Conservation (phyloP, 2,329 filamentous ascomycete species). For the Allantophomopsis lycopodina region DNA sequence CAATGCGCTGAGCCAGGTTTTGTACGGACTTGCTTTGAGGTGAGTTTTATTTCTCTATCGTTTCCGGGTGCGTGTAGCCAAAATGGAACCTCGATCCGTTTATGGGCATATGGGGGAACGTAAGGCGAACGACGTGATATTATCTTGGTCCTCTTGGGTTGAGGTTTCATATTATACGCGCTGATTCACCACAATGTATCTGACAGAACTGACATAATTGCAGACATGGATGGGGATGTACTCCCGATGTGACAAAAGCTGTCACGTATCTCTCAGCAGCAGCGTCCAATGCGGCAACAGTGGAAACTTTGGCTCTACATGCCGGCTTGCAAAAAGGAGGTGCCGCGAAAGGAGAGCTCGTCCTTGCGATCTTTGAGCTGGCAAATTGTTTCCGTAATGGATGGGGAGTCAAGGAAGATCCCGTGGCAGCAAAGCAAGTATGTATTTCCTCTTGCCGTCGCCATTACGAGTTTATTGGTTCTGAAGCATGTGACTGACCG, state of each 20-base stretch:
- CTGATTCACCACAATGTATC: neutral
- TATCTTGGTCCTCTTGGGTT: too few relatives aligned
- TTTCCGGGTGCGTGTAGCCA: too few relatives aligned
- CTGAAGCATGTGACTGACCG: neutral
- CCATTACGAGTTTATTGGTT: too few relatives aligned
- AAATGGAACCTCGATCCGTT: too few relatives aligned
- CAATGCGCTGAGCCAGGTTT: constrained; percentile 87
- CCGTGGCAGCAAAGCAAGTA: constrained; percentile 66
- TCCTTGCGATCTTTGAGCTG: constrained; percentile 91
- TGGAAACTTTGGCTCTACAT: constrained; percentile 74
- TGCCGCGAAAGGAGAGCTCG: constrained; percentile 87
- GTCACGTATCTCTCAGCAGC: constrained; percentile 78
- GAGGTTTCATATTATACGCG: too few relatives aligned
- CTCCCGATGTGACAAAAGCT: constrained; percentile 56
- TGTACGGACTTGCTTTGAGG: constrained; percentile 86
- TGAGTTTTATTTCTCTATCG: constrained; percentile 26
- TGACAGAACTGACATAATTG: constrained; percentile 10
- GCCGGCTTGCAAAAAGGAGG: constrained; percentile 89
- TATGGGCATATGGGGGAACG: too few relatives aligned
- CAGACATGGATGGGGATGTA: constrained; percentile 88
- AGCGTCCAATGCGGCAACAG: constrained; percentile 75
- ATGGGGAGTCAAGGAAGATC: constrained; percentile 82
- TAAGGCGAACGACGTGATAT: too few relatives aligned
- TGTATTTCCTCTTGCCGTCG: constrained; percentile 11
- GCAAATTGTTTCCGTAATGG: constrained; percentile 87